phyloP scores from a whole-genome alignment of 768 basidiomycete genomes.

The Auricularia heimuer region DNA sequence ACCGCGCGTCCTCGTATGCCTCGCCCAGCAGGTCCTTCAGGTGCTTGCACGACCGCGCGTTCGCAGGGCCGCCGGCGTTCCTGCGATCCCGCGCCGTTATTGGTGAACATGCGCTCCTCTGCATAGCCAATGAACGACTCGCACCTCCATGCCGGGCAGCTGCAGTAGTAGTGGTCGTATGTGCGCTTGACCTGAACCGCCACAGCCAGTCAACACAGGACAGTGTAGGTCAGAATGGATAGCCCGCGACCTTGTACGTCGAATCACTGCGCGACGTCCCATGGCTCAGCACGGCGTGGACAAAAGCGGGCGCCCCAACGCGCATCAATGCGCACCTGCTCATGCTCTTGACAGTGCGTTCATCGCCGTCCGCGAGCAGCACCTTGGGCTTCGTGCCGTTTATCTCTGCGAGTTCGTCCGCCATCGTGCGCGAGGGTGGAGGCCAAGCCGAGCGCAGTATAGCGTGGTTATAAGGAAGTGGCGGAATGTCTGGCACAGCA shows the following conservation, averaged over 20 bases:
- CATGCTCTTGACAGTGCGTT: conserved; percentile 35
- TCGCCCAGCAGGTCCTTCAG: conserved; percentile 35
- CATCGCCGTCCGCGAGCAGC: conserved; percentile 36
- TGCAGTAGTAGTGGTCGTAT: conserved; percentile 35
- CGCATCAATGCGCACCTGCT: conserved; percentile 13
- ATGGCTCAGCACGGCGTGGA: neutral
- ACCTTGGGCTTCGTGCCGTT: conserved; percentile 43
- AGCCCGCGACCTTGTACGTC: conserved; percentile 15
- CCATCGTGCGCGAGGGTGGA: neutral
- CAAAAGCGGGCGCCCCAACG: neutral
- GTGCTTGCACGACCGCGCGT: conserved; percentile 42
- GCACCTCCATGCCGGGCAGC: conserved; percentile 5
- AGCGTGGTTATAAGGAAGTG: neutral
- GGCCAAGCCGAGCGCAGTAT: neutral
- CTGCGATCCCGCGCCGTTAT: neutral
- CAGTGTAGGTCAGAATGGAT: too few species aligned
- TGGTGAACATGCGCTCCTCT: too few species aligned
- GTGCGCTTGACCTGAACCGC: conserved; percentile 25
- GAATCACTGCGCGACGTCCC: conserved; percentile 13
- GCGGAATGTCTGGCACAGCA: too few species aligned
- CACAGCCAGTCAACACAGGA: too few species aligned
- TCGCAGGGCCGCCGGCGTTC: conserved; percentile 23
- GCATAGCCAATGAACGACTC: neutral
- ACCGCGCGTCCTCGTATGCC: conserved; percentile 34
- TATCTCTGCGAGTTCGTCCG: conserved; percentile 41